phyloP scores from a whole-genome alignment of 2,329 filamentous ascomycete genomes.

The Paraphoma sp. region DNA sequence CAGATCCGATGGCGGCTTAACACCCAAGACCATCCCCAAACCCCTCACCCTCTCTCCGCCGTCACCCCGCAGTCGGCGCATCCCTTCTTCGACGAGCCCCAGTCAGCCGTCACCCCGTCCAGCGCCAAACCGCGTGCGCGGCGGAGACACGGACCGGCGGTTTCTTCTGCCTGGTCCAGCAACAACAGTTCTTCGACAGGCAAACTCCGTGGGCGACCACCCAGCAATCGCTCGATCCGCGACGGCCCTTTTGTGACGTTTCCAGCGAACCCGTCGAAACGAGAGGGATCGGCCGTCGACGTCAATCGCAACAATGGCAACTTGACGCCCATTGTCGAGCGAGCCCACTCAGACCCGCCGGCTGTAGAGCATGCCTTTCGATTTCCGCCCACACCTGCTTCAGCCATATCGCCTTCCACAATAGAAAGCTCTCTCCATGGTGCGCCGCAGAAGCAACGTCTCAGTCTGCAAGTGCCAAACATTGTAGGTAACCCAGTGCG shows the following conservation, averaged over 20 bases:
- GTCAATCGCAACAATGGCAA: slow-evolving; percentile 50
- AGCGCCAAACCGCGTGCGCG: slow-evolving; percentile 57
- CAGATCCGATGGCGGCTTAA: slow-evolving; percentile 59
- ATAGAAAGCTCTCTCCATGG: slow-evolving; percentile 31
- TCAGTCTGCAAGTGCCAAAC: slow-evolving; percentile 69
- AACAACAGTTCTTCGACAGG: slow-evolving; percentile 67
- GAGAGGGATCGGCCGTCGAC: slow-evolving; percentile 55
- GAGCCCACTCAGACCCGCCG: slow-evolving; percentile 51
- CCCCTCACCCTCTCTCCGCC: slow-evolving; percentile 79
- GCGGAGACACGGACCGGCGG: slow-evolving; percentile 79
- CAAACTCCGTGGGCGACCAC: slow-evolving; percentile 80
- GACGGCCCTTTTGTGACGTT: slow-evolving; percentile 75
- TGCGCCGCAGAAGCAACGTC: slow-evolving; percentile 52
- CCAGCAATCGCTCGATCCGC: slow-evolving; percentile 70
- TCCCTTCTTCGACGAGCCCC: slow-evolving; percentile 66
- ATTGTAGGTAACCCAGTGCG: slow-evolving; percentile 66
- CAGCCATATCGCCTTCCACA: slow-evolving; percentile 40
- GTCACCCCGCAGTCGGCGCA: slow-evolving; percentile 69
- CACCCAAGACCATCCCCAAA: slow-evolving; percentile 67
- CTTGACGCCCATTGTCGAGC: slow-evolving; percentile 53
- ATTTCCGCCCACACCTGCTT: slow-evolving; percentile 49
- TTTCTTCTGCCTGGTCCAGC: slow-evolving; percentile 88
- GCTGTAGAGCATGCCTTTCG: slow-evolving; percentile 43
- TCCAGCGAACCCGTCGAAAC: slow-evolving; percentile 64
- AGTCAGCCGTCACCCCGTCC: slow-evolving; percentile 75